phyloP scores from a whole-genome alignment of 108 stramenopile genomes.

The Stephanodiscus triporus region DNA sequence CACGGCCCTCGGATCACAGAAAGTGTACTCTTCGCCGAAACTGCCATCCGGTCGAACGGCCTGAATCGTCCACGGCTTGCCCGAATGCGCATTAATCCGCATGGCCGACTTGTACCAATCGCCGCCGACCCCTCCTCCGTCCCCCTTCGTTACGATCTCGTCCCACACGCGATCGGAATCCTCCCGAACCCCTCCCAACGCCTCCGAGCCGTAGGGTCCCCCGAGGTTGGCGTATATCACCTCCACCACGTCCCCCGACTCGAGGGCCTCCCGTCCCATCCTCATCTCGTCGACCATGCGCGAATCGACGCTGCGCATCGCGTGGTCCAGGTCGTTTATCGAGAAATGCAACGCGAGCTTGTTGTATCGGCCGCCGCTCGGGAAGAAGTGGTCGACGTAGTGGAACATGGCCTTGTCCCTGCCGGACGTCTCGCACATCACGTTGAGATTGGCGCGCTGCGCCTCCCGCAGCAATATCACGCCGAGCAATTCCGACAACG shows the following conservation, averaged over 20 bases:
- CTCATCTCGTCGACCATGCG: constrained; percentile 85
- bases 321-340: constrained; percentile 78
- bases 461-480: constrained; percentile 68
- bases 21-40: constrained; percentile 58
- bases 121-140: constrained; percentile 47
- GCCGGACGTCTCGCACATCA: constrained; percentile 85
- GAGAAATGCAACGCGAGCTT: constrained; percentile 84
- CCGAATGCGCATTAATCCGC: constrained; percentile 61
- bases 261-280: constrained; percentile 54
- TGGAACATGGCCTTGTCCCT: constrained; percentile 88
- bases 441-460: constrained; percentile 60
- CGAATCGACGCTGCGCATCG: constrained; percentile 72
- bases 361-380: constrained; percentile 54
- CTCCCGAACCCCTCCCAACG: constrained; percentile 67
- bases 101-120: constrained; percentile 87
- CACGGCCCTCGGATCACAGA: constrained; percentile 40
- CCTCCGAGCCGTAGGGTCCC: constrained; percentile 87
- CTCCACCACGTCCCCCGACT: constrained; percentile 49
- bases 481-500: constrained; percentile 80
- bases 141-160: constrained; percentile 36
- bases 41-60: constrained; percentile 78
- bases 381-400: constrained; percentile 84
- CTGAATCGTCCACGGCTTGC: constrained; percentile 77
- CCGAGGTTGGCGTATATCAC: constrained; percentile 82
- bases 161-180: constrained; percentile 85